Conservation (phyloP, 352 stramenopile genomes). For the Phytophthora citricola region DNA sequence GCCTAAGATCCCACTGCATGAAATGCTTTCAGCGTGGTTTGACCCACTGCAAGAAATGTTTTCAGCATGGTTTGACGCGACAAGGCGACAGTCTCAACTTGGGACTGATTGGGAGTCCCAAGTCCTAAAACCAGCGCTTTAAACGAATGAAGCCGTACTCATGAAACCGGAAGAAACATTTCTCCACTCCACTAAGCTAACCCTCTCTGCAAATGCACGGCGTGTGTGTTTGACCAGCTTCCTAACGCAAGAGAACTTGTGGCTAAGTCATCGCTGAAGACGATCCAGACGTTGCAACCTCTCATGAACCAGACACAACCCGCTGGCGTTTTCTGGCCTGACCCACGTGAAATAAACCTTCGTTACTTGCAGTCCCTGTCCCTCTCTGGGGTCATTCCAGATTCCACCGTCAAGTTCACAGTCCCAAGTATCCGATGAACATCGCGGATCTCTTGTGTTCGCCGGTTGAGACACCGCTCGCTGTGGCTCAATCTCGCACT, state of each 20-base stretch:
- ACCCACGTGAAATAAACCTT: background rate
- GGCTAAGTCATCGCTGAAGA: background rate
- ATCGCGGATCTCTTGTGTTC: conserved; percentile 23
- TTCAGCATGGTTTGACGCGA: conserved; percentile 19
- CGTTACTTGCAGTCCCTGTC: background rate
- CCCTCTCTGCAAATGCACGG: background rate
- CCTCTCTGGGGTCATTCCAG: conserved; percentile 7
- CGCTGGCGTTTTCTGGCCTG: conserved; percentile 12
- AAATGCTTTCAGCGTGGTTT: too few species aligned
- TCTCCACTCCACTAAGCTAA: background rate
- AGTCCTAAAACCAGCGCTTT: too few species aligned
- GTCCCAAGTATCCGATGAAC: conserved; percentile 13
- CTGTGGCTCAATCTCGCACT: background rate
- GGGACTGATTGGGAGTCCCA: too few species aligned
- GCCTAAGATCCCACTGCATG: background rate
- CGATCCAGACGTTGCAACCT: too few species aligned
- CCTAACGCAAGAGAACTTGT: background rate
- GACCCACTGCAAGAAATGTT: background rate
- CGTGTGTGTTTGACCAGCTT: background rate
- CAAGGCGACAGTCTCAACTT: background rate
- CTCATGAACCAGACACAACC: background rate
- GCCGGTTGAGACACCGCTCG: conserved; percentile 5
- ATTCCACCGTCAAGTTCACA: background rate
- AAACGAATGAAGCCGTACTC: too few species aligned
- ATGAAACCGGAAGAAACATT: too few species aligned